phyloP scores from a whole-genome alignment of 345 rosid genomes.

The Acer yangbiense region DNA sequence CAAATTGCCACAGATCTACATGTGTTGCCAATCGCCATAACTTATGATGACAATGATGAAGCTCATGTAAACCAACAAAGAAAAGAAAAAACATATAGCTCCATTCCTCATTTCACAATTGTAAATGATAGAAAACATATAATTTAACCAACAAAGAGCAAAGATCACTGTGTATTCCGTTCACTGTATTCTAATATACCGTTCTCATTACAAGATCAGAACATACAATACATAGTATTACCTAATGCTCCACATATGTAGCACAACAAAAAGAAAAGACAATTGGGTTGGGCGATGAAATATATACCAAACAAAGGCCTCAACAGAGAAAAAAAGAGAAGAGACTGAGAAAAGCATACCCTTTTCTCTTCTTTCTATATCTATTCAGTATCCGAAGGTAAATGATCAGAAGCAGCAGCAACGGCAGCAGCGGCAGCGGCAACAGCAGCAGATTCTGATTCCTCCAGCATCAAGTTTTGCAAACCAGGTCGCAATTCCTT shows the following conservation, averaged over 20 bases:
- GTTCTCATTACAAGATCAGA: conserved; percentile 32
- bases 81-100: not conserved
- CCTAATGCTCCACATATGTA: conserved; percentile 21
- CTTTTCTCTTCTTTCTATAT: conserved; percentile 36
- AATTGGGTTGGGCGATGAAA: not conserved
- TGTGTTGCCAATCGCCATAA: not conserved
- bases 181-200: conserved; percentile 28
- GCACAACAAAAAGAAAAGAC: conserved; percentile 31
- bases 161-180: conserved; percentile 32
- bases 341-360: conserved; percentile 36
- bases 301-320: conserved; percentile 29
- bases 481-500: conserved; percentile 74
- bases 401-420: conserved; percentile 32
- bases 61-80: conserved; percentile 2
- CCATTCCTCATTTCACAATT: conserved; percentile 17
- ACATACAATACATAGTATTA: conserved; percentile 17
- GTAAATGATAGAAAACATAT: conserved; percentile 5
- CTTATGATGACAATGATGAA: not conserved
- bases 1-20: not conserved
- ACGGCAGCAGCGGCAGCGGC: conserved; percentile 21
- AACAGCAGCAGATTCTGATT: conserved; percentile 34
- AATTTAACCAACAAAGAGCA: conserved; percentile 21
- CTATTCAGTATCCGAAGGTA: conserved; percentile 74
- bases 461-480: conserved; percentile 64
- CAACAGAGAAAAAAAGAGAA: conserved; percentile 13